Base-by-base conservation (phyloP, 768 basidiomycete genomes). In the Chalciporus sphaerocephalus region DNA sequence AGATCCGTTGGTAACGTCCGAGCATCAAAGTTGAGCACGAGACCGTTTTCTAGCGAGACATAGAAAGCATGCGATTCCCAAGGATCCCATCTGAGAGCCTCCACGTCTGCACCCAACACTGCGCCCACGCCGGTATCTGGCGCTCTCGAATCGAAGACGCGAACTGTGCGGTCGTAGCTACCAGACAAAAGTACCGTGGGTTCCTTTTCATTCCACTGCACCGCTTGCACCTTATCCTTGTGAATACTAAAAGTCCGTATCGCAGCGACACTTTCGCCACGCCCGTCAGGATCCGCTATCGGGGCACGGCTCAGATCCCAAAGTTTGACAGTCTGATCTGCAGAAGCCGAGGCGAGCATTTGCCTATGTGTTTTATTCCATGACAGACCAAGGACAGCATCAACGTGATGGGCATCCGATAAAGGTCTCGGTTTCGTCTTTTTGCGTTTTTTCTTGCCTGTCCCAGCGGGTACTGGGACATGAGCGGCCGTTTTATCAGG, bases 401-500 rank as follows among this genome's bases (percentile, higher is more conserved):
- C 94, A 58, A 95, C 90, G 64, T 98, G 96, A 58, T 92, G 80
- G 1, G 78, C 77, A 3, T 80, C 70, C 49, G 81, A 79, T 0
- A 70, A 62, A 1, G 71, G 48, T 21, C 90, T 80, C 33, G 80
- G 76, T 60, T 87, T 90, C 37, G 74, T 70, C 65, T 93, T 92
- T 66, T 92, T 95, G 58, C 83, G 81, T 74, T 96, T 96, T 69
- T 97, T 97, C 72, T 97, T 97, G 17, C 93, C 93, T 2, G 89
- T 94, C n/a, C 92, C 93, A 0, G 80, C 75, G 1, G 90, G 83
- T 6, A 74, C 73, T 0, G 89, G 87, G 5, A 90, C 70, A 57
- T 91, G 90, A 12, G 85, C 83, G 46, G 84, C 79, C 12, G 87
- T 86, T 55, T 83, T 79, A 55, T 93, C 88, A 1, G 90, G 90